Base-by-base conservation (phyloP, 495 filamentous ascomycete genomes). In the Cercophora sp. region DNA sequence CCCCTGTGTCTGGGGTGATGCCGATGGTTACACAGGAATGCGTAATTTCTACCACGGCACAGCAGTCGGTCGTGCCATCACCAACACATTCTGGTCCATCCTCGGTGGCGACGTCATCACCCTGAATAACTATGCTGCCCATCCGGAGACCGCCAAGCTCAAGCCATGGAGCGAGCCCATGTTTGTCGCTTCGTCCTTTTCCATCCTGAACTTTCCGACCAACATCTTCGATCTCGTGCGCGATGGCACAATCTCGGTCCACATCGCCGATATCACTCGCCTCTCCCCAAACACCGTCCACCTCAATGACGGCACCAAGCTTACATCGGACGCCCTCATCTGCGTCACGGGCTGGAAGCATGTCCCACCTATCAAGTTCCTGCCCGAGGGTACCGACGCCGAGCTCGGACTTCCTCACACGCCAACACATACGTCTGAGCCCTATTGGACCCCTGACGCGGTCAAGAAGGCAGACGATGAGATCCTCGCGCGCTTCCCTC, bases 291-390 rank as follows among this genome's bases (percentile, higher is more conserved):
- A 70, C 5, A 72, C 64, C 0, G 73, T 90, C 1, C 74, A 81
- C 52, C 72, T 89, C 18, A 73, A 70, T 18, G 73, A 79, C 32
- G 81, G 81, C 13, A 73, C 78, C 13, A 61, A 66, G 3, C 64
- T 90, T 8, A 55, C 70, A 4, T 76, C 81, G 1, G 86, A 88
- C 41, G 76, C 76, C 4, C 68, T 94, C n/a, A 76, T 89, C 53
- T 86, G 80, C 59, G 77, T 76, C 24, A 89, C 84, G 0, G 85
- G 85, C 19, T 90, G 86, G 82, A 80, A 82, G 57, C 76, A 80
- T 40, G 73, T 71, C 1, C 80, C 86, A 1, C 74, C 78, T 5
- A 74, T 91, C 49, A 78, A 79, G 31, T 85, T 90, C 64, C 61
- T 82, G 0, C 82, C 85, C 0, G 74, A 75, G 40, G 81, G 71